Conservation (phyloP, 805 yeast genomes). For the Myxozyma udenii region DNA sequence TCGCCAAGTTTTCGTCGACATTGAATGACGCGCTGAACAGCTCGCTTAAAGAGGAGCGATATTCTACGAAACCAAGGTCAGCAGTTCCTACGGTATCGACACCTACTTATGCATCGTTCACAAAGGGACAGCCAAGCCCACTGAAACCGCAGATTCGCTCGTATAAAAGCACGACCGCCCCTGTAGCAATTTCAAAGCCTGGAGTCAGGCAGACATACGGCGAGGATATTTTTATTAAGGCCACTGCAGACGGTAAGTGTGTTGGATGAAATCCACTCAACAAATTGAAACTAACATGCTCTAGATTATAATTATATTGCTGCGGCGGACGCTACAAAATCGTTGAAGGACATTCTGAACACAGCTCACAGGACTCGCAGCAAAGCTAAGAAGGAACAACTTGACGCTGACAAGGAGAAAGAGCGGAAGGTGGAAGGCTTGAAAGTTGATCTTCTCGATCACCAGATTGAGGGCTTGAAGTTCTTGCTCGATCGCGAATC, state of each 20-base stretch:
- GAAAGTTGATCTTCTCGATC: constrained; percentile 43
- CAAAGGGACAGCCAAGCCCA: not conserved
- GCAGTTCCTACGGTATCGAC: not conserved
- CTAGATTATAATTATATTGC: constrained; percentile 19
- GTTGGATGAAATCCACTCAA: not conserved
- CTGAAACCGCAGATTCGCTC: not conserved
- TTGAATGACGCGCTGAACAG: not conserved
- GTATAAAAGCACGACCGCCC: not conserved
- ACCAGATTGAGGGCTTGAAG: constrained; percentile 47
- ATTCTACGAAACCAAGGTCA: not conserved
- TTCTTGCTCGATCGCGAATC: constrained; percentile 45
- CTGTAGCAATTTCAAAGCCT: not conserved
- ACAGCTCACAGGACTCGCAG: not conserved
- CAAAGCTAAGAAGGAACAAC: not conserved
- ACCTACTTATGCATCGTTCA: not conserved
- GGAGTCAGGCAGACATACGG: not conserved
- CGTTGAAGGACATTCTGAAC: constrained; percentile 17
- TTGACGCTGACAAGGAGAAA: not conserved
- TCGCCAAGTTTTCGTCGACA: not conserved
- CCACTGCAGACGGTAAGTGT: not conserved
- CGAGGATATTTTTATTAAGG: not conserved
- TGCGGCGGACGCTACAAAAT: constrained; percentile 8
- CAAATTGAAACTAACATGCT: not conserved
- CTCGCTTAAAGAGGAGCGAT: not conserved
- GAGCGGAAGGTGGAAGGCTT: constrained; percentile 40